Conservation (phyloP, 2,329 filamentous ascomycete genomes). For the Cercospora beticola region DNA sequence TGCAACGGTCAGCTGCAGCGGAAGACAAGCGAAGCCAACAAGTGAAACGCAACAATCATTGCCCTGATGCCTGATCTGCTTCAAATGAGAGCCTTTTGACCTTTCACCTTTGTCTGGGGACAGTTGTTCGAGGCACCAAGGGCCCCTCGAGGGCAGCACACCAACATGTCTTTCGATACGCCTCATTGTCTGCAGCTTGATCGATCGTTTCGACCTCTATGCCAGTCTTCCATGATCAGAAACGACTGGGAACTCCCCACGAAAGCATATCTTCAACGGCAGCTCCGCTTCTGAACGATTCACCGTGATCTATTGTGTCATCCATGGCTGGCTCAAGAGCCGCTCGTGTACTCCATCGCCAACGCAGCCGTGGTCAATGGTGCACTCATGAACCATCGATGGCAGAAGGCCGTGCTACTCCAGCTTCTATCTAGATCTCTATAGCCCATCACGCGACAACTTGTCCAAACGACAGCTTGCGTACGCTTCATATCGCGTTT, state of each 20-base stretch:
- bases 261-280: not conserved
- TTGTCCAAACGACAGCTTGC: not conserved
- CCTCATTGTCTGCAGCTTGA: not conserved
- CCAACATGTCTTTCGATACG: not conserved
- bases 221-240: not conserved
- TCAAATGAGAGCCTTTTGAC: not conserved
- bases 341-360: not conserved
- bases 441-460: not conserved
- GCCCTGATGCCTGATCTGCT: not conserved
- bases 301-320: not conserved
- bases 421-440: not conserved
- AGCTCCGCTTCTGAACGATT: not conserved
- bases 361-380: not conserved
- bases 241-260: not conserved
- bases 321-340: not conserved
- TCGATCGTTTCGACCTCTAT: not conserved
- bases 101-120: not conserved
- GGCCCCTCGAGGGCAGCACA: not conserved
- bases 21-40: not conserved
- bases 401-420: not conserved
- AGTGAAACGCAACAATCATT: not conserved
- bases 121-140: not conserved
- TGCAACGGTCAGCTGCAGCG: not conserved
- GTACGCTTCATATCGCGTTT: not conserved
- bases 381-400: not conserved